These are phyloP conservation scores for Salix suchowensis DNA, from an alignment of 345 rosid genomes.

Conservation along the genomic window DNA sequence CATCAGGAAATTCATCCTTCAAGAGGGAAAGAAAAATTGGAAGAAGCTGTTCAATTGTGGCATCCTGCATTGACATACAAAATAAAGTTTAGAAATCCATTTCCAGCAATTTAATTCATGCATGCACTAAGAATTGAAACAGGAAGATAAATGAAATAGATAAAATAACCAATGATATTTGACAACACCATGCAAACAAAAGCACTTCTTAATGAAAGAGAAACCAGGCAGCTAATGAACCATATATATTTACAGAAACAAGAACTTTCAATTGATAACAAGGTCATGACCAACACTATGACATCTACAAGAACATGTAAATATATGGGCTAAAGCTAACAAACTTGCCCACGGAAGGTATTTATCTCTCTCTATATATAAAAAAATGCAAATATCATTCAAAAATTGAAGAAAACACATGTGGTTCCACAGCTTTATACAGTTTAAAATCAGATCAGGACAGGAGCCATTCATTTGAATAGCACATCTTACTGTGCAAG, in stretches of 20 bases:
- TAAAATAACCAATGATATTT: not conserved
- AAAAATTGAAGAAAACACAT: not conserved
- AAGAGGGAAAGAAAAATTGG: conserved; percentile 91
- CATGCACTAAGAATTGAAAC: not conserved
- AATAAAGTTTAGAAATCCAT: conserved; percentile 1
- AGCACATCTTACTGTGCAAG: not conserved
- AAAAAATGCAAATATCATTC: not conserved
- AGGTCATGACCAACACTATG: not conserved
- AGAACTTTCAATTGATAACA: not conserved
- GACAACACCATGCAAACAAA: not conserved
- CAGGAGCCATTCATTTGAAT: not conserved
- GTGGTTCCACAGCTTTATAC: not conserved
- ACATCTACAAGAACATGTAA: not conserved
- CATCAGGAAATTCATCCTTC: conserved; percentile 97
- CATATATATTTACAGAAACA: not conserved
- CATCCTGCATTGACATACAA: conserved; percentile 52
- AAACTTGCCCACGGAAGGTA: not conserved
- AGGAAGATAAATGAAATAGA: not conserved
- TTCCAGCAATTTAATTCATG: not conserved
- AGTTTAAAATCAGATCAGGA: not conserved
- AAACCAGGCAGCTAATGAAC: not conserved
- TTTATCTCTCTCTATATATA: not conserved
- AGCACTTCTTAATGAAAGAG: not conserved
- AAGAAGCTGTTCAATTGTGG: conserved; percentile 93
- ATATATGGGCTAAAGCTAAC: not conserved